Evolutionary conservation across 1,284 basidiomycete genomes (phyloP).

Genomic region (Boletus sp.): DNA sequence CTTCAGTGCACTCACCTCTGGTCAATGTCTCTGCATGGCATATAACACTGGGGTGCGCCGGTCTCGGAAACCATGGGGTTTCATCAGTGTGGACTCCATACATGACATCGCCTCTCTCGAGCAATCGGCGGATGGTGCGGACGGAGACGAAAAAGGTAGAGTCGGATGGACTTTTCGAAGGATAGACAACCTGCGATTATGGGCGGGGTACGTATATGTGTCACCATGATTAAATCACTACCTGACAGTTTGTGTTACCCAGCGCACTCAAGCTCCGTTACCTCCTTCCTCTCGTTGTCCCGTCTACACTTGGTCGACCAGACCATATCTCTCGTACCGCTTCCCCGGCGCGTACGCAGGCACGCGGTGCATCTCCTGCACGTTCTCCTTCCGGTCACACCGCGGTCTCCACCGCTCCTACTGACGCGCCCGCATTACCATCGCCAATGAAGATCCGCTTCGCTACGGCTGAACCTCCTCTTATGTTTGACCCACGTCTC

Average conservation of each 20-base stretch:
- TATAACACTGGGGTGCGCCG: constrained; percentile 78
- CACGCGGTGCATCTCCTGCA: constrained; percentile 27
- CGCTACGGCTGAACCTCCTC: constrained; percentile 24
- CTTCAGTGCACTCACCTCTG: constrained; percentile 63
- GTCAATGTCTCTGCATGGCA: constrained; percentile 73
- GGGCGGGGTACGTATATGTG: constrained; percentile 64
- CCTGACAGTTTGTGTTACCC: constrained; percentile 11
- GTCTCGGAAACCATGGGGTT: constrained; percentile 84
- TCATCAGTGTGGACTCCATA: constrained; percentile 70
- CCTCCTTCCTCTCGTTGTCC: constrained; percentile 60
- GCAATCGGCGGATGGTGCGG: constrained; percentile 36
- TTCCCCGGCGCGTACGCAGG: constrained; percentile 19
- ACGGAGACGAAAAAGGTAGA: constrained; percentile 35
- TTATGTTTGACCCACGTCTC: constrained; percentile 66
- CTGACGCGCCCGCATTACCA: constrained; percentile 14
- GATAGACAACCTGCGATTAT: constrained; percentile 77
- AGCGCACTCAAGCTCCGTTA: constrained; percentile 82
- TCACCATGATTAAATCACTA: not conserved
- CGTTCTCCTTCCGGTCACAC: constrained; percentile 17
- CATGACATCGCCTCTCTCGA: constrained; percentile 74
- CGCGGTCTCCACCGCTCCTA: not conserved
- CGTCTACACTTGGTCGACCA: constrained; percentile 36
- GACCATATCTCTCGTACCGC: constrained; percentile 27
- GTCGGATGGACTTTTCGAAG: constrained; percentile 78
- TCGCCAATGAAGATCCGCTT: constrained; percentile 22